Evolutionary conservation across 352 stramenopile genomes (phyloP).

Genomic region (Phytophthora nicotianae): DNA sequence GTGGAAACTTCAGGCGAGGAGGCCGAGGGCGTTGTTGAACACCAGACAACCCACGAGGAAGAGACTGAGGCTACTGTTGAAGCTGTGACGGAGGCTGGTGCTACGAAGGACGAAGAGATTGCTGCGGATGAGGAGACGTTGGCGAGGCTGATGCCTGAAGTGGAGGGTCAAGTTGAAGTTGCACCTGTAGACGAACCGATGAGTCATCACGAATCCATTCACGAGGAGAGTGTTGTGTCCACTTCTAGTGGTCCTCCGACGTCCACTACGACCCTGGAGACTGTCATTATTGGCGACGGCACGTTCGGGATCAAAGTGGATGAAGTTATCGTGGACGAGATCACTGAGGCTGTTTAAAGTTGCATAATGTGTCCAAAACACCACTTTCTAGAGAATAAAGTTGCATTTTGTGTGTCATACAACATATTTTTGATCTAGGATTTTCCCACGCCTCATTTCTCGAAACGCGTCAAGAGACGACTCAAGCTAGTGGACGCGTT

Average conservation of each 20-base stretch:
- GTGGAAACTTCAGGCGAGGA: constrained; percentile 1
- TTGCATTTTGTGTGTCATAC: constrained; percentile 14
- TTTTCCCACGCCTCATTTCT: constrained; percentile 29
- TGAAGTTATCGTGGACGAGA: constrained; percentile 62
- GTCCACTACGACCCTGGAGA: constrained; percentile 40
- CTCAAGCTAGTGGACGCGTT: neutral
- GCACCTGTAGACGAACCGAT: constrained; percentile 19
- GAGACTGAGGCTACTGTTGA: constrained; percentile 9
- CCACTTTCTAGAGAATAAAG: constrained; percentile 12
- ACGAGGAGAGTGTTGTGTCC: constrained; percentile 10
- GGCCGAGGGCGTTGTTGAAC: constrained; percentile 5
- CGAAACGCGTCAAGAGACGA: constrained; percentile 9
- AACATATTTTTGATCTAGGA: constrained; percentile 2
- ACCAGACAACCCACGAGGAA: constrained; percentile 6
- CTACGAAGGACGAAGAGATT: constrained; percentile 5
- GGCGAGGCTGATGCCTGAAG: constrained; percentile 23
- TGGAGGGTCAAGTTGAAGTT: constrained; percentile 27
- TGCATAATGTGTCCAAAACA: constrained; percentile 25
- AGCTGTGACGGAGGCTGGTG: neutral
- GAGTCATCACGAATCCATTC: constrained; percentile 2
- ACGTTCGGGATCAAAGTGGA: constrained; percentile 57
- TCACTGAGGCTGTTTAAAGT: constrained; percentile 59
- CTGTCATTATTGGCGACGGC: constrained; percentile 38
- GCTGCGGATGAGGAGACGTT: constrained; percentile 29
- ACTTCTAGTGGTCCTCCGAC: constrained; percentile 1